phyloP scores from a whole-genome alignment of 345 rosid species.

The Microcos paniculata region DNA sequence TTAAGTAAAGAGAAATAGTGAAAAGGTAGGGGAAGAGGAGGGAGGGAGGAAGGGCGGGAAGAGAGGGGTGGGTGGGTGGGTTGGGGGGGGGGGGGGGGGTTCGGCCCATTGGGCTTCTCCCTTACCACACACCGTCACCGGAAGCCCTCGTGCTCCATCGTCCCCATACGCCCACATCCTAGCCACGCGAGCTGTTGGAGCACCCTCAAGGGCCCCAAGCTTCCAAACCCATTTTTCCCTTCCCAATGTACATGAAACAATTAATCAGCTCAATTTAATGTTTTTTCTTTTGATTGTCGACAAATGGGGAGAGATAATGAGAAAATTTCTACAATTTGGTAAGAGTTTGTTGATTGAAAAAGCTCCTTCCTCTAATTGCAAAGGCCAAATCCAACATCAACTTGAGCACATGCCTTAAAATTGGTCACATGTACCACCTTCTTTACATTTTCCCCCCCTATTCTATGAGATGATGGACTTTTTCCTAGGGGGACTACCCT shows the following conservation, averaged over 20 bases:
- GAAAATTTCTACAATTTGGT: background rate
- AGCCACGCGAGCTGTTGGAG: background rate
- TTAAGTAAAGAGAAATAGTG: no score
- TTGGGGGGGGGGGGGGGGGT: no score
- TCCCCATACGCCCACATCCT: background rate
- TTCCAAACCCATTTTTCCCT: background rate
- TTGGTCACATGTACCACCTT: background rate
- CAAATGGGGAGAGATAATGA: background rate
- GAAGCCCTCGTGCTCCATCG: background rate
- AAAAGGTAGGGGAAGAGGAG: no score
- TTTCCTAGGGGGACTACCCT: background rate
- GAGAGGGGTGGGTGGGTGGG: no score
- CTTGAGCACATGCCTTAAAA: background rate
- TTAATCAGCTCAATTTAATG: background rate
- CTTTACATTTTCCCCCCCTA: background rate
- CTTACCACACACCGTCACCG: background rate
- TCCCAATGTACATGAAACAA: background rate
- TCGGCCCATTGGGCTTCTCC: constrained; percentile 27
- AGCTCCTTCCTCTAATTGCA: background rate
- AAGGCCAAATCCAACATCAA: background rate
- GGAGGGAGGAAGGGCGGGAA: no score
- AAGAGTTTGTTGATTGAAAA: background rate
- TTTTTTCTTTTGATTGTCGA: background rate
- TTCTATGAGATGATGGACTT: background rate
- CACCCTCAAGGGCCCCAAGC: background rate